Conservation (phyloP, 805 yeast genomes). For the Yueomyces sinensis region DNA sequence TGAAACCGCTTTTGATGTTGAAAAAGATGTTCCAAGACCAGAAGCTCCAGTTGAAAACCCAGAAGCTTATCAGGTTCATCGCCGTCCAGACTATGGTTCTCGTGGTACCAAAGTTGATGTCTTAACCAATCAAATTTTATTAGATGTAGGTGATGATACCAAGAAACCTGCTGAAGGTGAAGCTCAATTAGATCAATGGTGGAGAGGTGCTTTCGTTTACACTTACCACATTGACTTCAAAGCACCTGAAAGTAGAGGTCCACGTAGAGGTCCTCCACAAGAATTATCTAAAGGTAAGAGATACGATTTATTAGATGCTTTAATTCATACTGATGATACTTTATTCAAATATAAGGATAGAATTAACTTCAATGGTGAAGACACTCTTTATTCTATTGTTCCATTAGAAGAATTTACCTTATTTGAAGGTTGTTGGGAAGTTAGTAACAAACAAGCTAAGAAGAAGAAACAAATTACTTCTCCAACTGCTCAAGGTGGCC, state of each 20-base stretch:
- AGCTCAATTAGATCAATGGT: slow-evolving; percentile 7
- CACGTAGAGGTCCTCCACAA: slow-evolving; percentile 2
- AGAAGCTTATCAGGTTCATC: slow-evolving; percentile 3
- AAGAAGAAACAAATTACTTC: not conserved
- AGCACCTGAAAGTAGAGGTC: slow-evolving; percentile 2
- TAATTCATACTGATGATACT: slow-evolving; percentile 11
- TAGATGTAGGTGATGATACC: slow-evolving; percentile 8
- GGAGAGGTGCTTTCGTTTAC: slow-evolving; percentile 11
- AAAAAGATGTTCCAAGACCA: not conserved
- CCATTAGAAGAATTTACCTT: slow-evolving; percentile 14
- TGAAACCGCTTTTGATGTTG: not conserved
- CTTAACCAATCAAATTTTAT: slow-evolving; percentile 9
- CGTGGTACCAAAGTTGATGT: slow-evolving; percentile 14
- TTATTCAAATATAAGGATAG: slow-evolving; percentile 9
- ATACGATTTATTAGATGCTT: slow-evolving; percentile 9
- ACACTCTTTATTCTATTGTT: slow-evolving; percentile 11
- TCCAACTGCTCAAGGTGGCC: not conserved
- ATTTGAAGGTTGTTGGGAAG: slow-evolving; percentile 15
- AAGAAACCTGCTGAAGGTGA: slow-evolving; percentile 1
- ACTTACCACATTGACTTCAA: slow-evolving; percentile 10
- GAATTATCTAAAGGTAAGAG: slow-evolving; percentile 11
- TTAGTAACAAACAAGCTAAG: slow-evolving; percentile 9
- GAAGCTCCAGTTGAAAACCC: not conserved
- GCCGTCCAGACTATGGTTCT: slow-evolving; percentile 13
- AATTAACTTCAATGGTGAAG: slow-evolving; percentile 16